phyloP scores from a whole-genome alignment of 2,329 filamentous ascomycete species.

The Diaporthe vaccinii region DNA sequence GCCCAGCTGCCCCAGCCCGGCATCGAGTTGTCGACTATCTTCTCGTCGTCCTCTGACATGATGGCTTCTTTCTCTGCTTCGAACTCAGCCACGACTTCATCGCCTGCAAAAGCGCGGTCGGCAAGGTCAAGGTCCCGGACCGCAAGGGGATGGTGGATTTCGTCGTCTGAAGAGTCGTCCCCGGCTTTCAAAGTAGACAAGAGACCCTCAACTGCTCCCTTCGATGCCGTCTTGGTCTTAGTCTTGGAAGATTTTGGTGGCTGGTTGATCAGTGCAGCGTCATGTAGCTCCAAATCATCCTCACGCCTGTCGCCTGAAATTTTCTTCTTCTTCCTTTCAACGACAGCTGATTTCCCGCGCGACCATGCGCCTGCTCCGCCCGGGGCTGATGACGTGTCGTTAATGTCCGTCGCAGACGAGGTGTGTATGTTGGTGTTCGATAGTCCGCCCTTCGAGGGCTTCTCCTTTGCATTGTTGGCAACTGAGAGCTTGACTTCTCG shows the following conservation, averaged over 20 bases:
- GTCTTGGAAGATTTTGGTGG: slow-evolving; percentile 43
- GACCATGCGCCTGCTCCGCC: slow-evolving; percentile 59
- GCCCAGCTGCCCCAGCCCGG: slow-evolving; percentile 96
- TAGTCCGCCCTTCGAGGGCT: slow-evolving; percentile 1
- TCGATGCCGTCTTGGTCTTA: slow-evolving; percentile 40
- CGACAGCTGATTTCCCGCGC: slow-evolving; percentile 42
- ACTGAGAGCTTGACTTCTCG: slow-evolving; percentile 47
- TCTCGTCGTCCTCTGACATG: slow-evolving; percentile 83
- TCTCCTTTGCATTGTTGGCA: slow-evolving; percentile 34
- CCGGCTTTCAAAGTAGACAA: slow-evolving; percentile 40
- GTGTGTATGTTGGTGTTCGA: background rate
- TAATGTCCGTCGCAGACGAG: background rate
- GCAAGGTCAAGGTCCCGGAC: slow-evolving; percentile 78
- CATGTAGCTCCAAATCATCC: slow-evolving; percentile 58
- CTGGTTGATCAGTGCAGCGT: slow-evolving; percentile 41
- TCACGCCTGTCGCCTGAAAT: slow-evolving; percentile 45
- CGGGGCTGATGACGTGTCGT: slow-evolving; percentile 42
- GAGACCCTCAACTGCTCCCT: slow-evolving; percentile 38
- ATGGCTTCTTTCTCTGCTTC: slow-evolving; percentile 81
- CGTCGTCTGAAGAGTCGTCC: slow-evolving; percentile 59
- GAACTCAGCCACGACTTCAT: slow-evolving; percentile 87
- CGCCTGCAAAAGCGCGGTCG: slow-evolving; percentile 86
- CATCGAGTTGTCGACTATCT: slow-evolving; percentile 85
- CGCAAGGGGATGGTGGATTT: slow-evolving; percentile 67
- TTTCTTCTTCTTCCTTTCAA: slow-evolving; percentile 53